Evolutionary conservation across 2,329 filamentous ascomycete genomes (phyloP), one percentile per base, ranked within the genome.

Genomic region (Pyrenophora tritici-repentis): DNA sequence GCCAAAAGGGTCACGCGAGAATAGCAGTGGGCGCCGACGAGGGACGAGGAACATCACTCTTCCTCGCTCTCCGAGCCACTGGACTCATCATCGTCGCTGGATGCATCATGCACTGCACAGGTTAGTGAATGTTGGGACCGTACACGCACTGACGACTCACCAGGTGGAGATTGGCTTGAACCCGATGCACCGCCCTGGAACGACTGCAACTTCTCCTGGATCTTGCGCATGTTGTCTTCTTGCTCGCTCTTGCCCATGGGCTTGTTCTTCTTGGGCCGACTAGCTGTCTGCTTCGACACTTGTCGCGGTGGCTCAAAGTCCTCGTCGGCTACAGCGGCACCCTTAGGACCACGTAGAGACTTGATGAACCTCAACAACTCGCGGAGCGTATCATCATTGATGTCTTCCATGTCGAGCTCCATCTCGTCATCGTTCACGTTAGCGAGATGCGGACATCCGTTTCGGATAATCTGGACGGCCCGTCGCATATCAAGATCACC

Each of bases 391-490:
- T 81, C 74, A 35, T 79, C 76, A 31, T 78, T 78, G 53, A 86
- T 76, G 54, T 83, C 77, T 54, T 86, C 83, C 57, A 86, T 85
- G 58, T 86, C 83, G 29, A 92, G 79, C 63, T 90, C 83, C 66
- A 86, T 79, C 63, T 85, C 83, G 41, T 83, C 83, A 58, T 81
- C 80, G 51, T 79, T 74, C 58, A 81, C 78, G 65, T 80, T 73
- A 29, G 75, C 70, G 39, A 94, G 80, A 80, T 88, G 79, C 76
- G 90, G 77, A 78, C 90, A 74, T 61, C 96, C 93, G 59, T 85
- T 85, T 72, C 95, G 91, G 68, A 99, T 97, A 56, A 97, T 92
- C 53, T 88, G 85, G 26, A 97, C 90, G 0, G 93, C 91, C 61
- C 86, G 85, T 42, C 87, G 83, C 67, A 96, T 88, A 60, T 90